Conservation (phyloP, 306 rosid species). For the Trifolium subterraneum region DNA sequence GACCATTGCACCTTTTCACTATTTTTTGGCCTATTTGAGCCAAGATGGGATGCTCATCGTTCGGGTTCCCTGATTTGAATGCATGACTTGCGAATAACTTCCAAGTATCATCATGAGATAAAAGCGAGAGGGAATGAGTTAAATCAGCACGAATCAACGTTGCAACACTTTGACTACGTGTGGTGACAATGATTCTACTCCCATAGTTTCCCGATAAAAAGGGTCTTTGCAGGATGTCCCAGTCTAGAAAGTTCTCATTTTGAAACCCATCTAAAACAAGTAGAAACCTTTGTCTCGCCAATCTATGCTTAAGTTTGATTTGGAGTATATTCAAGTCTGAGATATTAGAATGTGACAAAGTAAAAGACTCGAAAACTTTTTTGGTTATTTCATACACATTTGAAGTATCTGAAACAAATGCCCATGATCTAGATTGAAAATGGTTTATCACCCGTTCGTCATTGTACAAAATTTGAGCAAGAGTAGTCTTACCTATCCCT, state of each 20-base stretch:
- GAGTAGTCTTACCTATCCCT: constrained; percentile 59
- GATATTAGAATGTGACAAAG: constrained; percentile 36
- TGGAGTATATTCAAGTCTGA: constrained; percentile 60
- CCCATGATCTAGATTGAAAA: constrained; percentile 41
- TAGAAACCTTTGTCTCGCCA: constrained; percentile 47
- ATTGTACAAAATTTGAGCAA: constrained; percentile 50
- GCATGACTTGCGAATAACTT: constrained; percentile 51
- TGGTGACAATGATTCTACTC: constrained; percentile 61
- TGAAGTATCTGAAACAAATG: constrained; percentile 45
- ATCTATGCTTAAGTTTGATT: constrained; percentile 44
- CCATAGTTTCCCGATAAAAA: constrained; percentile 45
- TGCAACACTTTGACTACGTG: constrained; percentile 51
- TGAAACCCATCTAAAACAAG: constrained; percentile 58
- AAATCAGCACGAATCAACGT: constrained; percentile 45
- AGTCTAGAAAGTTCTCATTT: constrained; percentile 50
- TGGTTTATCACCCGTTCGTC: constrained; percentile 29
- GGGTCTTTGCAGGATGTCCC: constrained; percentile 55
- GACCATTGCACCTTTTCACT: constrained; percentile 52
- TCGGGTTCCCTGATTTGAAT: constrained; percentile 30
- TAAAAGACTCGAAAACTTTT: constrained; percentile 46
- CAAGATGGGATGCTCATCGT: constrained; percentile 29
- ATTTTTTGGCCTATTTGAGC: constrained; percentile 46
- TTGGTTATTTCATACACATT: constrained; percentile 50
- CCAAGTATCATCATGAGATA: constrained; percentile 54
- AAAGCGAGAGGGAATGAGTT: constrained; percentile 37